Base-by-base conservation (phyloP, 2,329 filamentous ascomycete species). In the Aureobasidium leucospermi region DNA sequence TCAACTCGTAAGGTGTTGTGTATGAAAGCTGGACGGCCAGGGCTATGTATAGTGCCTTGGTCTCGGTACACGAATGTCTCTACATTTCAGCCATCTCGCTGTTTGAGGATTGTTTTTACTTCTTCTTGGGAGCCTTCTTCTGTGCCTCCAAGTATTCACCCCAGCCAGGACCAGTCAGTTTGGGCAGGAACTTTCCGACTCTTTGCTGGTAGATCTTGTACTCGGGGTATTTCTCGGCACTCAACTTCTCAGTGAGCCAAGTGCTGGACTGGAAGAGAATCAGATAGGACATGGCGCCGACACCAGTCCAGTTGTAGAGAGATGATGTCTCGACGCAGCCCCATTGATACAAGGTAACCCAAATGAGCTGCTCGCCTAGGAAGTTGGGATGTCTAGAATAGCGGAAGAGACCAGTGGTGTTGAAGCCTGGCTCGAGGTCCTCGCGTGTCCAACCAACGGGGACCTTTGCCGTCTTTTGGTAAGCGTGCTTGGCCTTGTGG, bases 371-470 rank as follows among this genome's bases (percentile, higher is more conserved):
- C 75, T 99, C 94, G 5, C 89, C 90, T 5, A 89, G 85, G 69
- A 97, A 99, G 73, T 99, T 99, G 49, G 94, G 94, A 72, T 99
- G 95, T 47, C 94, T 83, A 66, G 88, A 93, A 77, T 86, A 91
- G 0, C 85, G 87, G 87, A 89, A 99, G 7, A 99, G 78, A 0
- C 94, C 94, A 4, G 81, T 84, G 8, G 89, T 87, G 64, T 89
- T 81, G 75, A 99, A 99, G 43, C 94, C 94, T 39, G 93, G 88
- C 64, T 96, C 90, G 29, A 99, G 82, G 58, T 96, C 90, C 62
- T 84, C 84, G 65, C 86, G 84, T 0, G 76, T 76, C 70, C 73
- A 79, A 31, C 73, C 73, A 5, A 75, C 72, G 0, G 89, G 84
- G 3, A 93, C 79, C 70, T 88, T 88, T 51, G 85, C 89, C 1